phyloP scores from a whole-genome alignment of 441 rosid genomes.

The Gossypium davidsonii region DNA sequence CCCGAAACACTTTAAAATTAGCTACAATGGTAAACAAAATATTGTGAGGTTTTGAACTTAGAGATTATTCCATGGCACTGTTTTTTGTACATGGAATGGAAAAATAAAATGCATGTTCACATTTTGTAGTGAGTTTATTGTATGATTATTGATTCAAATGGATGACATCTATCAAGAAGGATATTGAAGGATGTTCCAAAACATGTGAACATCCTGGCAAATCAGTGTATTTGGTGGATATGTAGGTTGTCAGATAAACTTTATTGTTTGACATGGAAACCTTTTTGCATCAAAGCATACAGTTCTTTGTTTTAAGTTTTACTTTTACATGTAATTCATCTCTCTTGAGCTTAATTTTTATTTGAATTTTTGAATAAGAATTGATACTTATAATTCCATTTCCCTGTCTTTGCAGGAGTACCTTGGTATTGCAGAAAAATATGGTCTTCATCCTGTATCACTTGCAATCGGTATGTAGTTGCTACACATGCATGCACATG shows the following conservation, averaged over 20 bases:
- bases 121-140: background rate
- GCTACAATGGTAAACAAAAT: conserved; percentile 36
- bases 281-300: conserved; percentile 1
- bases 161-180: conserved; percentile 5
- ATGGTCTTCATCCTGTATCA: conserved; percentile 43
- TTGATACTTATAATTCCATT: background rate
- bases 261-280: background rate
- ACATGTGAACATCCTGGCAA: background rate
- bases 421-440: conserved; percentile 35
- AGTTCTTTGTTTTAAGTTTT: background rate
- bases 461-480: conserved; percentile 46
- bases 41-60: conserved; percentile 4
- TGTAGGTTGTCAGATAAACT: background rate
- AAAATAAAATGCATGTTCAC: background rate
- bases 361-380: conserved; percentile 1
- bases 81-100: background rate
- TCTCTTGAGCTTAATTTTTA: background rate
- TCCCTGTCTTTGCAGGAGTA: conserved; percentile 34
- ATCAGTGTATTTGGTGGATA: background rate
- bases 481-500: background rate
- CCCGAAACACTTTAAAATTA: conserved; percentile 26
- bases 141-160: background rate
- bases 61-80: background rate
- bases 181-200: background rate
- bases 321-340: background rate